Conservation (phyloP, 805 yeast genomes). For the Wickerhamiella alocasiicola region DNA sequence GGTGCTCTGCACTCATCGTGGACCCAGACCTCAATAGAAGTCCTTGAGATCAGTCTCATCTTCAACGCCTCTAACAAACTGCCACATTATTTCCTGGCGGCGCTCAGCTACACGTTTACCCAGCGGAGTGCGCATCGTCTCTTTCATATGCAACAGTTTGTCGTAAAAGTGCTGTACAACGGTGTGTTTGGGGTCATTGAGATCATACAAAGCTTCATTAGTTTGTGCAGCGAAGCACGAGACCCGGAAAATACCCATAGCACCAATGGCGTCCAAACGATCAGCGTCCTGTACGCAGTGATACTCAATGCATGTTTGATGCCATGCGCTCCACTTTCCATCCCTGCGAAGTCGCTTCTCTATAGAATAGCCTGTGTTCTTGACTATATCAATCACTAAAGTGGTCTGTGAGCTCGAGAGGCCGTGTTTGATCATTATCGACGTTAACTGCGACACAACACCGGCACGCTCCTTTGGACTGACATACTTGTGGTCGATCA, state of each 20-base stretch:
- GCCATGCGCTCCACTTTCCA: conserved; percentile 26
- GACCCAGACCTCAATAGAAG: no score
- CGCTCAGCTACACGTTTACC: conserved; percentile 18
- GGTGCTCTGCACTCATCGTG: no score
- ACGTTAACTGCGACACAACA: conserved; percentile 12
- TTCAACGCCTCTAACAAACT: conserved; percentile 15
- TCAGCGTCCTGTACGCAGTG: conserved; percentile 32
- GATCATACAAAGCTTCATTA: conserved; percentile 22
- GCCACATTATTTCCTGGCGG: conserved; percentile 21
- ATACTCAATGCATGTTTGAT: conserved; percentile 23
- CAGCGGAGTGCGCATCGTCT: conserved; percentile 23
- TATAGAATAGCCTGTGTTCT: conserved; percentile 21
- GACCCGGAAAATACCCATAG: conserved; percentile 28
- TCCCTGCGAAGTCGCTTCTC: conserved; percentile 21
- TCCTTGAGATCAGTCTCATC: conserved; percentile 13
- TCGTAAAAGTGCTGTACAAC: conserved; percentile 26
- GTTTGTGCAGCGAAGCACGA: conserved; percentile 26
- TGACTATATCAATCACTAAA: conserved; percentile 20
- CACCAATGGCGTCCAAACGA: conserved; percentile 31
- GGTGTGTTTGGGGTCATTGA: conserved; percentile 14
- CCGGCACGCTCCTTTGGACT: conserved; percentile 11
- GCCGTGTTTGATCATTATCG: conserved; percentile 14
- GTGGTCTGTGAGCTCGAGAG: conserved; percentile 14
- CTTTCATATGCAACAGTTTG: conserved; percentile 24
- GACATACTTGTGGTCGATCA: conserved; percentile 26